phyloP scores from a whole-genome alignment of 1,284 basidiomycete genomes.

The Sporisorium exsertum region DNA sequence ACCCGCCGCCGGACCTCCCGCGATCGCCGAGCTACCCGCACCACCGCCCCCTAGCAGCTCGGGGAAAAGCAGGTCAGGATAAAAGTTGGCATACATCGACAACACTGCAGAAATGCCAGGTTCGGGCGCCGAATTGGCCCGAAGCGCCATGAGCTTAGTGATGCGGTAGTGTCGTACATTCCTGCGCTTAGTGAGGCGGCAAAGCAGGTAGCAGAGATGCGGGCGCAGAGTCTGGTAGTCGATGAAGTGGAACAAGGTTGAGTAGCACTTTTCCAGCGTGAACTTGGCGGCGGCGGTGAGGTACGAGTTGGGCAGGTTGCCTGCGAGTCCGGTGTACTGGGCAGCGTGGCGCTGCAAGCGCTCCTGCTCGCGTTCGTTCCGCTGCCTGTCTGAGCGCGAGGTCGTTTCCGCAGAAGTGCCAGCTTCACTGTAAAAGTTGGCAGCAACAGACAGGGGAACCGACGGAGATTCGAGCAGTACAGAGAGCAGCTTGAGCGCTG shows the following conservation, averaged over 20 bases:
- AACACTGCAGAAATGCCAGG: slow-evolving; percentile 43
- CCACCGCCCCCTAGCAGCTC: slow-evolving; percentile 43
- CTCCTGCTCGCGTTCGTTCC: slow-evolving; percentile 28
- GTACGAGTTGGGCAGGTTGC: slow-evolving; percentile 43
- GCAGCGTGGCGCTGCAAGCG: slow-evolving; percentile 26
- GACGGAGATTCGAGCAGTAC: slow-evolving; percentile 46
- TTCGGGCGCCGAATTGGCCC: slow-evolving; percentile 40
- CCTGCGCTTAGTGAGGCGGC: slow-evolving; percentile 43
- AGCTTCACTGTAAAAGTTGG: slow-evolving; percentile 30
- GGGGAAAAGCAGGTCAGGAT: slow-evolving; percentile 54
- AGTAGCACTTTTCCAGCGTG: slow-evolving; percentile 44
- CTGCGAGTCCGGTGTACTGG: slow-evolving; percentile 28
- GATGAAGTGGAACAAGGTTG: slow-evolving; percentile 56
- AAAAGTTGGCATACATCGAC: slow-evolving; percentile 54
- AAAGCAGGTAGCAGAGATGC: slow-evolving; percentile 51
- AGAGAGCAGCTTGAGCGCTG: slow-evolving; percentile 42
- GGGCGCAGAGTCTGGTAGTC: slow-evolving; percentile 55
- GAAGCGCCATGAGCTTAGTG: slow-evolving; percentile 49
- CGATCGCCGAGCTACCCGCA: slow-evolving; percentile 27
- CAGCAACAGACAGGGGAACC: slow-evolving; percentile 31
- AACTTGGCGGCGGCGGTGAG: slow-evolving; percentile 41
- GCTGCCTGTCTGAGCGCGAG: slow-evolving; percentile 12
- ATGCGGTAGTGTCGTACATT: slow-evolving; percentile 57
- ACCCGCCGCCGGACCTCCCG: slow-evolving; percentile 23
- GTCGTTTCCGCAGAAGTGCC: background rate